These are phyloP conservation scores for Darksidea phi DNA, from an alignment of 495 filamentous ascomycete species.

Conservation along the genomic window DNA sequence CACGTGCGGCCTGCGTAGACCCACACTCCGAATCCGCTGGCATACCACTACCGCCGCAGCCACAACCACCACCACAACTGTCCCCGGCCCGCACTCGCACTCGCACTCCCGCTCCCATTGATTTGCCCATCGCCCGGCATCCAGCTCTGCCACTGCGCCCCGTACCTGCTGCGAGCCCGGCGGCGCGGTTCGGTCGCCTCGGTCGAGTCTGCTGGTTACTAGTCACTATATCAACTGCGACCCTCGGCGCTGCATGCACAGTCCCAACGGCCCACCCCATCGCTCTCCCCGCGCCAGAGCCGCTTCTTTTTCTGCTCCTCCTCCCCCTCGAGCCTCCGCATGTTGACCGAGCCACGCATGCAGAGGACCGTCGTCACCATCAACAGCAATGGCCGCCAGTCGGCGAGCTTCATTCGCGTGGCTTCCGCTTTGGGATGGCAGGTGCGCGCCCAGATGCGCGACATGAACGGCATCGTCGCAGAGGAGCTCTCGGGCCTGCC, in stretches of 20 bases:
- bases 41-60: not conserved
- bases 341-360: conserved; percentile 16
- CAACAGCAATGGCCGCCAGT: conserved; percentile 89
- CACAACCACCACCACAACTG: no score
- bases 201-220: conserved; percentile 5
- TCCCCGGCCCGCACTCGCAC: no score
- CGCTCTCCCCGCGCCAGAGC: not conserved
- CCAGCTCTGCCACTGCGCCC: not conserved
- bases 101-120: conserved; percentile 24
- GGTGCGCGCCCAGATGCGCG: conserved; percentile 84
- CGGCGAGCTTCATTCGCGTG: conserved; percentile 87
- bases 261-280: conserved; percentile 1
- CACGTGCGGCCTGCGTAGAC: conserved; percentile 24
- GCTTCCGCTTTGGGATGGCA: conserved; percentile 87
- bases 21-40: conserved; percentile 17
- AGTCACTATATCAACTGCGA: conserved; percentile 13
- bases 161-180: not conserved
- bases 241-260: conserved; percentile 14
- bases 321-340: not conserved
- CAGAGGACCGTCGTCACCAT: conserved; percentile 79
- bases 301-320: not conserved
- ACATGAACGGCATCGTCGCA: conserved; percentile 76
- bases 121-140: conserved; percentile 26
- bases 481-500: conserved; percentile 76
- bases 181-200: conserved; percentile 3